A percentile compares a stretch with the other conserved stretches of the same genome.
phyloP scores from a whole-genome alignment of 305 asterid species.

The Lippia alba region DNA sequence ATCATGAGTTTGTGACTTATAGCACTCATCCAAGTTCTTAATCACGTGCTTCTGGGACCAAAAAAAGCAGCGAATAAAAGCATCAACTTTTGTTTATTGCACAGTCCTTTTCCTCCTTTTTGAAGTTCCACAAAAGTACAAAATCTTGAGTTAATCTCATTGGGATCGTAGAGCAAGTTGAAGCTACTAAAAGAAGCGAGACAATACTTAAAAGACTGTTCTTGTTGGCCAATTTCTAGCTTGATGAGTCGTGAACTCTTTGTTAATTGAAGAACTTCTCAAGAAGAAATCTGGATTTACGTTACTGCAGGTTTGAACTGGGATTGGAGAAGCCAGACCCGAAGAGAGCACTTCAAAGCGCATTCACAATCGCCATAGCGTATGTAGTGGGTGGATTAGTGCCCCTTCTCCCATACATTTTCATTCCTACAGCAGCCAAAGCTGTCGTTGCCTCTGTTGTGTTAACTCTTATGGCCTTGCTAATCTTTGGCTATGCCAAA shows the following conservation, averaged over 20 bases:
- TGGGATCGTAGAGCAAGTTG: slow-evolving; percentile 10
- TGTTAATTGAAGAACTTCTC: too few relatives aligned
- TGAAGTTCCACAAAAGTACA: slow-evolving; percentile 7
- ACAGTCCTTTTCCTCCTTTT: too few relatives aligned
- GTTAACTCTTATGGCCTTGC: slow-evolving; percentile 68
- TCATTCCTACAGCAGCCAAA: slow-evolving; percentile 58
- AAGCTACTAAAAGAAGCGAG: neutral
- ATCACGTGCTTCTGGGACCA: slow-evolving; percentile 26
- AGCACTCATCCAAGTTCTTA: neutral
- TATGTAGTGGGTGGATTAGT: slow-evolving; percentile 84
- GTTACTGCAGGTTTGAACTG: slow-evolving; percentile 68
- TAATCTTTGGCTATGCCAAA: slow-evolving; percentile 81
- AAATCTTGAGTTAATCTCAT: slow-evolving; percentile 34
- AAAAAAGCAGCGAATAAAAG: slow-evolving; percentile 9
- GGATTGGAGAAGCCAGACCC: slow-evolving; percentile 98
- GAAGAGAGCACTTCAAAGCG: slow-evolving; percentile 83
- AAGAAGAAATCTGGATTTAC: too few relatives aligned
- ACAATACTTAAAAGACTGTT: too few relatives aligned
- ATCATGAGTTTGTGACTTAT: neutral
- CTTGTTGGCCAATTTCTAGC: too few relatives aligned
- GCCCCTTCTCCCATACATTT: slow-evolving; percentile 82
- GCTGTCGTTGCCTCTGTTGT: slow-evolving; percentile 73
- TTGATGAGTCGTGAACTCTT: too few relatives aligned
- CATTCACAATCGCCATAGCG: slow-evolving; percentile 77
- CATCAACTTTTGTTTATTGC: neutral